These are phyloP conservation scores for Oryza rufipogon DNA, from an alignment of 176 grass and related monocot genomes.

Conservation along the genomic window DNA sequence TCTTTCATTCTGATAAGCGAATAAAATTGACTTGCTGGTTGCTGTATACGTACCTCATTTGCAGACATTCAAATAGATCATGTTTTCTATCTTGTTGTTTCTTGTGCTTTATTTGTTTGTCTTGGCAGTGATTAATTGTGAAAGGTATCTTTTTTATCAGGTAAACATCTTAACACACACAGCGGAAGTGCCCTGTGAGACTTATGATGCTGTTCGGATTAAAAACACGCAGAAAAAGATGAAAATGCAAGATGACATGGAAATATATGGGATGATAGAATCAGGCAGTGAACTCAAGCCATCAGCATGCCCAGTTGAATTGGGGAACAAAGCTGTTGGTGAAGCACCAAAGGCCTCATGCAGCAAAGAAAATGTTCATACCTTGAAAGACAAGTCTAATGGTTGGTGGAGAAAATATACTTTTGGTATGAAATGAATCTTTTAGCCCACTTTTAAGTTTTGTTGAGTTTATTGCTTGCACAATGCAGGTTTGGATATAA, in stretches of 20 bases:
- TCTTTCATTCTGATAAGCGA: not conserved
- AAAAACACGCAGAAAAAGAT: constrained; percentile 45
- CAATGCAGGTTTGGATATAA: constrained; percentile 43
- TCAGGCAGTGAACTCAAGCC: not conserved
- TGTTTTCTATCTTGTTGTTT: constrained; percentile 6
- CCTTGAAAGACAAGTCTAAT: not conserved
- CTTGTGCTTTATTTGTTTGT: not conserved
- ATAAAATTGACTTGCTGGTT: constrained; percentile 14
- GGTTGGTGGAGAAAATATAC: not conserved
- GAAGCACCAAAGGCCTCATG: not conserved
- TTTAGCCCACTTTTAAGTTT: constrained; percentile 3
- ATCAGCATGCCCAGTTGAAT: constrained; percentile 20
- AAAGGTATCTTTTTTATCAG: constrained; percentile 43
- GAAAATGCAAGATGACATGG: constrained; percentile 51
- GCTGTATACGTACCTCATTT: not conserved
- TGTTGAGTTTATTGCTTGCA: constrained; percentile 6
- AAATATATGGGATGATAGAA: constrained; percentile 28
- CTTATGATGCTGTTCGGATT: constrained; percentile 32
- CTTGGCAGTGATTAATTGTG: constrained; percentile 10
- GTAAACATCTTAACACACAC: constrained; percentile 82
- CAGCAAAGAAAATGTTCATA: constrained; percentile 25
- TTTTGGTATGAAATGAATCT: not conserved
- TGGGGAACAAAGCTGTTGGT: constrained; percentile 25
- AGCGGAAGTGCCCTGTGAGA: constrained; percentile 40
- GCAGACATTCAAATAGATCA: not conserved